Evolutionary conservation across 2,329 filamentous ascomycete genomes (phyloP), one percentile per base, ranked within the genome.

Genomic region (Hypoxylon sp.): DNA sequence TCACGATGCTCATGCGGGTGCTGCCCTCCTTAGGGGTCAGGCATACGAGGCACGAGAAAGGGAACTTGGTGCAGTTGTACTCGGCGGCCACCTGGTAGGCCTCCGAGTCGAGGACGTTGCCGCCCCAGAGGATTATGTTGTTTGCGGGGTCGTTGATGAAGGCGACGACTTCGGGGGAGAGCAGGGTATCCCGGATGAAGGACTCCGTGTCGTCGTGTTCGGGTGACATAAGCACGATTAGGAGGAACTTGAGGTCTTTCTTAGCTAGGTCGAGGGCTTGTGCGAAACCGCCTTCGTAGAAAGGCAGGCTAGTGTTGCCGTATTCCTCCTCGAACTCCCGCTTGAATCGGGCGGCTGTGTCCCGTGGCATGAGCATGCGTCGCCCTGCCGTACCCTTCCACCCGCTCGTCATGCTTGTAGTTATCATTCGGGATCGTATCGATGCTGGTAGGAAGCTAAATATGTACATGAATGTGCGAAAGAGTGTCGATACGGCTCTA

Each of bases 271-370:
- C 96, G 68, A 97, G 89, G 0, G 94, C 94, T 80, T 97, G 92
- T 4, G 97, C 94, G 76, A 98, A 96, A 3, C 95, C 94, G 56
- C 91, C 92, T 76, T 98, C 94, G 72, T 91, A 90, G 79, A 97
- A 97, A 0, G 91, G 90, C 3, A 98, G 81, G 3, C 83, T 84
- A 52, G 89, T 87, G 17, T 84, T 81, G 0, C 93, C 94, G 76
- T 98, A 96, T 74, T 97, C 93, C 80, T 99, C 96, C 75, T 97
- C 94, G 72, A 99, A 97, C 74, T 98, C 94, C 7, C 95, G 89
- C 75, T 93, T 92, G 79, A 98, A 97, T 32, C 96, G 86, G 25
- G 92, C 90, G 0, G 95, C 94, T 0, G 93, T 95, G 76, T 99
- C 96, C 62, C 92, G 89, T 1, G 95, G 94, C 76, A 91, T 91